Conservation (phyloP, 2,329 filamentous ascomycete genomes). For the Cladobotryum mycophilum region DNA sequence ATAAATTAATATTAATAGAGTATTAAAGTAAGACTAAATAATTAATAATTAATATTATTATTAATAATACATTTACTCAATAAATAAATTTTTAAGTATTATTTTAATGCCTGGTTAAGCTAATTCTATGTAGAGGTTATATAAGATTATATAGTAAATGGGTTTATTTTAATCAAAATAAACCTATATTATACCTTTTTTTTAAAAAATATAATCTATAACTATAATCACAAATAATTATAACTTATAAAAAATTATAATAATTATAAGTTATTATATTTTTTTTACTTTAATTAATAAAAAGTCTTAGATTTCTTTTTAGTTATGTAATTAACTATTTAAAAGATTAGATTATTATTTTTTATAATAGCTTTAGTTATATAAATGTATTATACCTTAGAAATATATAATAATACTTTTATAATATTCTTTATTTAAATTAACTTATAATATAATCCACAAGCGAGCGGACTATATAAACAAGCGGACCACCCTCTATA, state of each 20-base stretch:
- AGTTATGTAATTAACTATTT: background rate
- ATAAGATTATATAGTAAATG: background rate
- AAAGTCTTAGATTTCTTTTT: background rate
- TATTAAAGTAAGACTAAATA: background rate
- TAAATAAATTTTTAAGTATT: background rate
- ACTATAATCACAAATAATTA: background rate
- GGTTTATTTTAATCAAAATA: background rate
- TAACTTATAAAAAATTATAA: background rate
- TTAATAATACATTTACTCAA: background rate
- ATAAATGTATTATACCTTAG: background rate
- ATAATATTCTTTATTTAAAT: background rate
- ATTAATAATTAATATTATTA: background rate
- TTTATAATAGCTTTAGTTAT: background rate
- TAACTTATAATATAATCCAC: too few relatives aligned
- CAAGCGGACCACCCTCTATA: too few relatives aligned
- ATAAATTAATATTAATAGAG: background rate
- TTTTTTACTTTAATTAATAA: background rate
- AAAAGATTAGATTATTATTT: background rate
- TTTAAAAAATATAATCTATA: too few relatives aligned
- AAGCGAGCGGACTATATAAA: too few relatives aligned
- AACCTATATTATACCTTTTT: background rate
- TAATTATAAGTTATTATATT: background rate
- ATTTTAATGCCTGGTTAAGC: background rate
- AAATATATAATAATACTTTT: background rate
- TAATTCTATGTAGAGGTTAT: background rate